Evolutionary conservation across 352 stramenopile species (phyloP).

Genomic region (Pythium grandisporangium): DNA sequence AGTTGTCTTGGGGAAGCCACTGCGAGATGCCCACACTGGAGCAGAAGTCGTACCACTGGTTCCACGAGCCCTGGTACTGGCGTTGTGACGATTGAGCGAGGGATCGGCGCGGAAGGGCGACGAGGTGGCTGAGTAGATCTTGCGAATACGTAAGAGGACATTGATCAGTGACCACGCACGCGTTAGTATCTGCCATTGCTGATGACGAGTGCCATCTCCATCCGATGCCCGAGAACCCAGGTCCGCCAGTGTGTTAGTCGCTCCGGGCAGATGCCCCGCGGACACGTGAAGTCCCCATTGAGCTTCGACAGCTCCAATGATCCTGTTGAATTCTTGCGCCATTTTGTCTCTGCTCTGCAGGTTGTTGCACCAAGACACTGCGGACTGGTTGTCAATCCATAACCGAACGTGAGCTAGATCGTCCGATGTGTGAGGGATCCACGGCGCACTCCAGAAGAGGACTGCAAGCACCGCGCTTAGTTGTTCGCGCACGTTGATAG

Average conservation of each 20-base stretch:
- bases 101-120: constrained; percentile 1
- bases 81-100: background rate
- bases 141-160: background rate
- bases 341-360: background rate
- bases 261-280: constrained; percentile 1
- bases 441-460: background rate
- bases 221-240: constrained; percentile 2
- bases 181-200: background rate
- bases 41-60: background rate
- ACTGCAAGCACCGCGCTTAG: background rate
- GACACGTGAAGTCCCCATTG: background rate
- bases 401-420: background rate
- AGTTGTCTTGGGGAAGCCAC: constrained; percentile 6
- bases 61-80: background rate
- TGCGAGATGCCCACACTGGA: background rate
- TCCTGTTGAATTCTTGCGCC: constrained; percentile 4
- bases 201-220: background rate
- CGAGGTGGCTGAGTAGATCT: constrained; percentile 1
- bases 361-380: constrained; percentile 5
- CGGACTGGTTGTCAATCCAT: constrained; percentile 6
- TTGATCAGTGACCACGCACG: background rate
- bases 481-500: constrained; percentile 12
- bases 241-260: constrained; percentile 3
- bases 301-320: constrained; percentile 1
- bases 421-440: background rate